Conservation (phyloP, 2,329 filamentous ascomycete species). For the Orbilia javanica region DNA sequence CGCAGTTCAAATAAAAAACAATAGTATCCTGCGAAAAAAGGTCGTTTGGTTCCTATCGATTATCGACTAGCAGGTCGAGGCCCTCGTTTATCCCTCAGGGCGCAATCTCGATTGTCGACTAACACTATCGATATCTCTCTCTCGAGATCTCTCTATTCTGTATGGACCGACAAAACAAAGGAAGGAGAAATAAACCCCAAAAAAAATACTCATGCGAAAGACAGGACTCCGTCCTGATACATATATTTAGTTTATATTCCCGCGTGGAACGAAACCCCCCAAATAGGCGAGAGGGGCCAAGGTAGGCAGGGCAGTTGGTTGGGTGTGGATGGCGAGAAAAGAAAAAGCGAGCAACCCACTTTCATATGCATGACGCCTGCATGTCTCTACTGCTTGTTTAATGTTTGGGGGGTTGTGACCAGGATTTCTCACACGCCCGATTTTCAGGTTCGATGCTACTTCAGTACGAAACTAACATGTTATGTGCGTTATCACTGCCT, state of each 20-base stretch:
- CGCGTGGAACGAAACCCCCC: constrained; percentile 58
- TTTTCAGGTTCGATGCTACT: constrained; percentile 33
- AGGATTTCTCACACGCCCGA: constrained; percentile 51
- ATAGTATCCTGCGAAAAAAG: constrained; percentile 5
- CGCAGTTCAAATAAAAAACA: not conserved
- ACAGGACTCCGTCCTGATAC: constrained; percentile 47
- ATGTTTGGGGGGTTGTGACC: constrained; percentile 50
- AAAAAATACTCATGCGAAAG: constrained; percentile 17
- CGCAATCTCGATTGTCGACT: constrained; percentile 26
- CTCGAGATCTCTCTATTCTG: too few relatives aligned
- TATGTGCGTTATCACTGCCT: constrained; percentile 35
- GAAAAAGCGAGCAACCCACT: constrained; percentile 36
- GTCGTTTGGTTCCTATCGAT: constrained; percentile 43
- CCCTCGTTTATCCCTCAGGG: constrained; percentile 30
- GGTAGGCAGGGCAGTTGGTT: constrained; percentile 34
- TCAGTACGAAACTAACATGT: constrained; percentile 26
- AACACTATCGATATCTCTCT: constrained; percentile 44
- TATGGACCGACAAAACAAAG: constrained; percentile 33
- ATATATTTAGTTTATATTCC: constrained; percentile 58
- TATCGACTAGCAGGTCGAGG: constrained; percentile 1
- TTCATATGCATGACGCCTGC: constrained; percentile 37
- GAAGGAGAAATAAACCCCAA: constrained; percentile 38
- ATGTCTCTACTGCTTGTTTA: constrained; percentile 48
- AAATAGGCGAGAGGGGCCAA: constrained; percentile 59
- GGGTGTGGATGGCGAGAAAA: constrained; percentile 35